Conservation (phyloP, 306 rosid genomes). For the Ammopiptanthus mongolicus region DNA sequence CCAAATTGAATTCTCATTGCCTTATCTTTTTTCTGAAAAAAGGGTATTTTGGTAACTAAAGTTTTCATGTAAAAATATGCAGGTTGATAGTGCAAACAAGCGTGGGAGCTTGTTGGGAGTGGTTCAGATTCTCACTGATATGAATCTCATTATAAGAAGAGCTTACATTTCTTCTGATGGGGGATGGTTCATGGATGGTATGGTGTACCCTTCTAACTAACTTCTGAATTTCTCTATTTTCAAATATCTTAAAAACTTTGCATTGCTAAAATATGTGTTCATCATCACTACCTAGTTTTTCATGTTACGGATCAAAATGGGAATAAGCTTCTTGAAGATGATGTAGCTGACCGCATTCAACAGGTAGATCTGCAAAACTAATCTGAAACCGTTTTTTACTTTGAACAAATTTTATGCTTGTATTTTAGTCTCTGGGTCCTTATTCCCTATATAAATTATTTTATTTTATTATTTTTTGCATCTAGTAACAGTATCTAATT, state of each 20-base stretch:
- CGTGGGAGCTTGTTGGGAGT: constrained; percentile 88
- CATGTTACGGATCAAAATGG: constrained; percentile 89
- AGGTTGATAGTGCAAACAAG: constrained; percentile 94
- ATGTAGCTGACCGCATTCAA: constrained; percentile 83
- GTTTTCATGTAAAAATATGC: background rate
- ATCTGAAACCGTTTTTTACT: background rate
- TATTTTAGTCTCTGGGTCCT: background rate
- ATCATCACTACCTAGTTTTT: constrained; percentile 43
- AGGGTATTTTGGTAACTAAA: constrained; percentile 8
- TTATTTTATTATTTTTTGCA: background rate
- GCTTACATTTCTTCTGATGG: constrained; percentile 99
- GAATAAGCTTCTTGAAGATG: constrained; percentile 62
- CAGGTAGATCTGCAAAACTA: constrained; percentile 57
- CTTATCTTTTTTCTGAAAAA: background rate
- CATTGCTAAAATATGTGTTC: background rate
- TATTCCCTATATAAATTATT: background rate
- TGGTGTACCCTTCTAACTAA: background rate
- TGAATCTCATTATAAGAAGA: constrained; percentile 72
- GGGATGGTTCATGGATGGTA: constrained; percentile 99
- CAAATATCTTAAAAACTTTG: background rate
- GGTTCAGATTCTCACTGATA: constrained; percentile 92
- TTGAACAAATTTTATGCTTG: background rate
- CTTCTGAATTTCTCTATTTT: background rate
- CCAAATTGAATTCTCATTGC: background rate
- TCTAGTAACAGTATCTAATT: background rate